Base-by-base conservation (phyloP, 108 stramenopile genomes). In the Nannochloropsis oceanica region DNA sequence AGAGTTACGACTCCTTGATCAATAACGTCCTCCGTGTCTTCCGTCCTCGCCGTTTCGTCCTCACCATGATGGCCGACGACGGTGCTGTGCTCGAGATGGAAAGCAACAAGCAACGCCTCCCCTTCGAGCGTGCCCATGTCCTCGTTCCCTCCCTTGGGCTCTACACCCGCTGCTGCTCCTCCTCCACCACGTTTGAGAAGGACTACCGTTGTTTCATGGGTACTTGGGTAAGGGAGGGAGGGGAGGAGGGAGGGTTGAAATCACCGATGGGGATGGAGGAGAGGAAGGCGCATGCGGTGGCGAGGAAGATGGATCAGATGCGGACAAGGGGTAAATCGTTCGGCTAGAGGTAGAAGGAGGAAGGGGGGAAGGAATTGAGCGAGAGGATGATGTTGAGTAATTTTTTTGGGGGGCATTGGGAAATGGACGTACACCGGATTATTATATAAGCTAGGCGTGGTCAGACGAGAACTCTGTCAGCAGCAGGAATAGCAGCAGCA, bases 11-110 rank as follows among this genome's bases (percentile, higher is more conserved):
- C 34, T 88, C 95, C 8, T 91, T 99, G 44, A 93, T 99, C 59
- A 95, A 92, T 85, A 98, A 98, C 89, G 97, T 99, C 12, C 92
- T 99, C 26, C 88, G 93, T 25, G 95, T 96, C 42, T 99, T 99
- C 88, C 92, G 94, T 25, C 99, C 99, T 13, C 93, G 93, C 91
- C 93, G 98, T 18, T 98, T 98, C 89, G 97, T 97, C 73, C 93
- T 99, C 87, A 99, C 99, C 13, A 92, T 99, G 85, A 96, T 99
- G 94, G 99, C 98, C 0, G 99, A 99, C 88, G 96, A 98, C 84
- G 93, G 93, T 25, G 99, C 97, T 12, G 89, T 99, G 85, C 85
- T 87, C 43, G 90, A 95, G 79, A 92, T 99, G 85, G 92, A 91
- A 44, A 91, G 92, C 44, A 95, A 94, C 44, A 73, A 73, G 59